phyloP scores from a whole-genome alignment of 2,329 filamentous ascomycete genomes.

The Microcyclospora pomicola region DNA sequence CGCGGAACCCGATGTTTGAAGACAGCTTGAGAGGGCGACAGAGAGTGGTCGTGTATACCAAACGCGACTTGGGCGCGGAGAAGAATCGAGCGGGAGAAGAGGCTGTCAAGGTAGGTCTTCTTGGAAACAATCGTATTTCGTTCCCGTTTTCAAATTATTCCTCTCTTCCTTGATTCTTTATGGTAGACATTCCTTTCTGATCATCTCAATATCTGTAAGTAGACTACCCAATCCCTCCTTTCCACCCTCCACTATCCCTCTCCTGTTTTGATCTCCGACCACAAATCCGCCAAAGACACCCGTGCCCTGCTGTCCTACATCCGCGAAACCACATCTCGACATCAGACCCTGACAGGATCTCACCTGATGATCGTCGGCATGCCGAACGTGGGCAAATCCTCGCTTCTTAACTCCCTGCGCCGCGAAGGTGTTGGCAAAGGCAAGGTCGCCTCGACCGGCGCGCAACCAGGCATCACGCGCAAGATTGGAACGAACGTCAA shows the following conservation, averaged over 20 bases:
- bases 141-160: not conserved
- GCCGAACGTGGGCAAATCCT: slow-evolving; percentile 95
- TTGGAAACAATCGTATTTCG: not conserved
- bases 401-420: slow-evolving; percentile 78
- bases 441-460: slow-evolving; percentile 71
- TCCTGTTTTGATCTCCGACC: slow-evolving; percentile 39
- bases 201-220: not conserved
- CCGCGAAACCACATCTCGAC: slow-evolving; percentile 33
- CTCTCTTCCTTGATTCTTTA: too few species aligned
- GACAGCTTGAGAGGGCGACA: slow-evolving; percentile 51
- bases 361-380: slow-evolving; percentile 84
- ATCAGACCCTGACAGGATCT: slow-evolving; percentile 60
- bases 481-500: slow-evolving; percentile 69
- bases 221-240: slow-evolving; percentile 33
- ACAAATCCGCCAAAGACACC: slow-evolving; percentile 30
- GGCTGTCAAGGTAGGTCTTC: slow-evolving; percentile 15
- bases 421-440: slow-evolving; percentile 48
- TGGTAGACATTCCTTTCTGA: too few species aligned
- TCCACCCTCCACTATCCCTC: slow-evolving; percentile 40
- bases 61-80: slow-evolving; percentile 56
- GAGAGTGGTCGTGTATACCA: slow-evolving; percentile 81
- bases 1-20: slow-evolving; percentile 82
- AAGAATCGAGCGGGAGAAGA: slow-evolving; percentile 14
- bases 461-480: slow-evolving; percentile 78
- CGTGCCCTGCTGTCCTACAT: slow-evolving; percentile 37